phyloP scores from a whole-genome alignment of 192 early-diverging fungal species.

The Coemansia sp. region DNA sequence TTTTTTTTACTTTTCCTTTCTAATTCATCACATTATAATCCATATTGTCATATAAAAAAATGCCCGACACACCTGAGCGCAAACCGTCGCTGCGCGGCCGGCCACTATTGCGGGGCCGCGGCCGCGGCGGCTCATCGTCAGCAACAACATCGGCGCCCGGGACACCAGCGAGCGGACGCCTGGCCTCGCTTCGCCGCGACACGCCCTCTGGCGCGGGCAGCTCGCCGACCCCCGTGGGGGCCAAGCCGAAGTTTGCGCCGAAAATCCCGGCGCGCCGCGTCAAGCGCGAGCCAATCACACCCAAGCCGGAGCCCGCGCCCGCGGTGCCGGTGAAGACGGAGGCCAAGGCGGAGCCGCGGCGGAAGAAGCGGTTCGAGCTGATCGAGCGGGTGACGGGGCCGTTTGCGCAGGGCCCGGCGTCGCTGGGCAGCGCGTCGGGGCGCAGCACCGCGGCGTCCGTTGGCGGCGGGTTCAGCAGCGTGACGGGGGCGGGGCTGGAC shows the following conservation, averaged over 20 bases:
- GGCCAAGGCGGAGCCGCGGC: not conserved
- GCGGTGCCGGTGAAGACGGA: not conserved
- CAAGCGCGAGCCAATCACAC: constrained; percentile 26
- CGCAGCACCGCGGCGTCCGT: not conserved
- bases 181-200: not conserved
- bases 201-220: not conserved
- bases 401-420: constrained; percentile 47
- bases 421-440: constrained; percentile 6
- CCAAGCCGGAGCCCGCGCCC: not conserved
- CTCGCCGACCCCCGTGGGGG: not conserved
- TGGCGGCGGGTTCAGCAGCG: not conserved
- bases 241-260: constrained; percentile 28
- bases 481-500: not conserved
- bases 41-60: no score
- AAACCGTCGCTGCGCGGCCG: not conserved
- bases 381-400: constrained; percentile 32
- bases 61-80: not conserved
- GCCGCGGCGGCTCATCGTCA: not conserved
- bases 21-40: no score
- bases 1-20: no score
- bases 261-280: constrained; percentile 21
- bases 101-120: not conserved
- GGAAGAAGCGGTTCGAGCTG: constrained; percentile 6
- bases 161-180: not conserved
- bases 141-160: not conserved